These are phyloP conservation scores for Saccharomycopsis schoenii DNA, from an alignment of 805 yeast genomes.

Conservation along the genomic window DNA sequence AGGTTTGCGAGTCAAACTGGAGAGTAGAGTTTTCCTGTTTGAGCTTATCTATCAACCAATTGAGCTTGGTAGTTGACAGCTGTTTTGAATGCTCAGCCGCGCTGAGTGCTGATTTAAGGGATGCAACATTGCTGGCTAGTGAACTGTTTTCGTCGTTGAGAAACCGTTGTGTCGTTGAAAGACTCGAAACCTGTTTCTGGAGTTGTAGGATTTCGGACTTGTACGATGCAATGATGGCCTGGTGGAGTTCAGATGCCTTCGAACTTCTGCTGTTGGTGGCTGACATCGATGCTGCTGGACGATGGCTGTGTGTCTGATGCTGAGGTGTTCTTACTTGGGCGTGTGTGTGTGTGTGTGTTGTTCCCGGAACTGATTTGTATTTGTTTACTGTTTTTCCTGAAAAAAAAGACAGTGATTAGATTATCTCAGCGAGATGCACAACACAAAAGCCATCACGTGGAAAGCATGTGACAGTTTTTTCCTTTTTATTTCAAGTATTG, in stretches of 20 bases:
- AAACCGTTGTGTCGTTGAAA: slow-evolving; percentile 1
- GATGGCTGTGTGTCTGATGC: background rate
- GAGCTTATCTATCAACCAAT: slow-evolving; percentile 1
- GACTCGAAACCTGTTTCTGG: background rate
- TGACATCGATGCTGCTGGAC: background rate
- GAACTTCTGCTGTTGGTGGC: background rate
- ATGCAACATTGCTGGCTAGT: background rate
- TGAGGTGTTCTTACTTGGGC: too few species aligned
- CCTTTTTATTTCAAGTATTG: too few species aligned
- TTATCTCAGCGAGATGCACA: too few species aligned
- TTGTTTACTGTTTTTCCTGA: background rate
- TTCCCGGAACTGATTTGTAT: background rate
- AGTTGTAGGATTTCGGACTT: background rate
- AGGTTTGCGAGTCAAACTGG: background rate
- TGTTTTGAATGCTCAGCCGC: background rate
- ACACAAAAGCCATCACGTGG: too few species aligned
- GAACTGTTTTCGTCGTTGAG: background rate
- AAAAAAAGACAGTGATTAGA: too few species aligned
- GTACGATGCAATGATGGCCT: background rate
- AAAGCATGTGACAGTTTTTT: too few species aligned
- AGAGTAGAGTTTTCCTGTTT: background rate
- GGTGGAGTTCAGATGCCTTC: slow-evolving; percentile 1
- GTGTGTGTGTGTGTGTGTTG: background rate
- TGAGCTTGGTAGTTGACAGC: background rate
- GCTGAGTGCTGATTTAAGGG: background rate